Evolutionary conservation across 1,284 basidiomycete species (phyloP).

Genomic region (Apiotrichum gamsii): DNA sequence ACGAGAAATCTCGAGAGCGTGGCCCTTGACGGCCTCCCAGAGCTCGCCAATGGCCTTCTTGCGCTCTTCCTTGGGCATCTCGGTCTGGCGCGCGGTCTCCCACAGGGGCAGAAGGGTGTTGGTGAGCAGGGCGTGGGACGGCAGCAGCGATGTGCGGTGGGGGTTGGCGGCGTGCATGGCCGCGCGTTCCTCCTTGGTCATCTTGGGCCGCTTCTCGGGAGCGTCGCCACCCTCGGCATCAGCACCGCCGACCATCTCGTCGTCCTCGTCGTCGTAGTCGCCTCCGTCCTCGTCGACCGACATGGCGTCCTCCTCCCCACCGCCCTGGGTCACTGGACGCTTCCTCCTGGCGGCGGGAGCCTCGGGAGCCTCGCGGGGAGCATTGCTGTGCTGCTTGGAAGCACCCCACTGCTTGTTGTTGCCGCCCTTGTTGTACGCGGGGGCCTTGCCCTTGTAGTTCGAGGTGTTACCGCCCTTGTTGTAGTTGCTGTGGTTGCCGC

Average conservation of each 20-base stretch:
- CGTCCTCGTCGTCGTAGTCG: slow-evolving; percentile 22
- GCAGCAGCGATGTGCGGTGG: slow-evolving; percentile 62
- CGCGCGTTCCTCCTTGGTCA: slow-evolving; percentile 36
- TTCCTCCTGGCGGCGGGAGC: slow-evolving; percentile 19
- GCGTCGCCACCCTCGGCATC: slow-evolving; percentile 9
- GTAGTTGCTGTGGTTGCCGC: not conserved
- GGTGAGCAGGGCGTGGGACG: slow-evolving; percentile 63
- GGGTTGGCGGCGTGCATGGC: slow-evolving; percentile 45
- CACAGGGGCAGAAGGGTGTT: slow-evolving; percentile 65
- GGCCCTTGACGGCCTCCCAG: slow-evolving; percentile 66
- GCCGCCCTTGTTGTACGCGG: not conserved
- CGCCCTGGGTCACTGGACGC: slow-evolving; percentile 35
- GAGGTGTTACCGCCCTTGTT: slow-evolving; percentile 7
- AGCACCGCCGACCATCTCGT: slow-evolving; percentile 11
- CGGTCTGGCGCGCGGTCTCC: slow-evolving; percentile 71
- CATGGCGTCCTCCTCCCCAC: slow-evolving; percentile 30
- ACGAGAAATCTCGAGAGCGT: slow-evolving; percentile 73
- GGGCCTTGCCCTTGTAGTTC: slow-evolving; percentile 4
- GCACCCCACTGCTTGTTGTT: slow-evolving; percentile 6
- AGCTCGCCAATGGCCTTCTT: slow-evolving; percentile 64
- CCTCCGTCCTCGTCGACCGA: slow-evolving; percentile 24
- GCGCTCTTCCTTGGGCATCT: slow-evolving; percentile 63
- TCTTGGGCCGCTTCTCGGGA: slow-evolving; percentile 28
- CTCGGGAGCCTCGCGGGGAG: slow-evolving; percentile 1
- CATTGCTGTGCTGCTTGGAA: too few species aligned